Base-by-base conservation (phyloP, 176 grass and related monocot species). In the Elymus sibiricus region DNA sequence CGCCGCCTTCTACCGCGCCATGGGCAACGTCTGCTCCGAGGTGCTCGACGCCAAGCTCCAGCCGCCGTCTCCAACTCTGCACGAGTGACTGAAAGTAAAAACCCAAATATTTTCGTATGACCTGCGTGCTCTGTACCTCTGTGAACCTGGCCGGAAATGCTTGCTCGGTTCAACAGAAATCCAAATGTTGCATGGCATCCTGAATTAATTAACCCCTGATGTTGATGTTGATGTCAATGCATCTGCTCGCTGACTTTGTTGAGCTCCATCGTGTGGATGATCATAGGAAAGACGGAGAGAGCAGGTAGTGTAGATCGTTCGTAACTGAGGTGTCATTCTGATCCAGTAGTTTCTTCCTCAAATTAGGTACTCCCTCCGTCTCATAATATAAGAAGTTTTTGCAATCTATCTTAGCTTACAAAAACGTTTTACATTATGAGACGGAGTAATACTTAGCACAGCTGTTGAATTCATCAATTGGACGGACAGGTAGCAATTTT, bases 21-120 rank as follows among this genome's bases (percentile, higher is more conserved):
- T 94, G 86, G 94, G 88, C n/a, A 82, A 77, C 68, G 91, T 94
- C 79, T 94, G 97, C 76, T 84, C 92, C 17, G 97, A 98, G 70
- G 82, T 92, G 66, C 82, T 95, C 74, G 92, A 95, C 38, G 62
- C 29, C 11, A 98, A 98, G 90, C 71, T 98, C 15, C 80, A 80
- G 44, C 70, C 70, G 42, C 70, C 70, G 43, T 0, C 70, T 27
- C n/a, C 39, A 14, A 73, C 70, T 25, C n/a, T 73, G 22, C 70
- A 16, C n/a, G 70, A 73, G n/a, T 46, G 19, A 17, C 0, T 11
- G 1, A 39, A 39, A 39, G 38, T 7, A 39, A 39, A 32, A 32
- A 32, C n/a, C n/a, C 35, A 37, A 37, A 2, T 2, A 37, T 37
- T 37, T 37, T 5, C 35, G 35, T 37, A 37, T 37, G 35, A 5